phyloP scores from a whole-genome alignment of 208 protist genomes.

The Vickermania spadyakhi region DNA sequence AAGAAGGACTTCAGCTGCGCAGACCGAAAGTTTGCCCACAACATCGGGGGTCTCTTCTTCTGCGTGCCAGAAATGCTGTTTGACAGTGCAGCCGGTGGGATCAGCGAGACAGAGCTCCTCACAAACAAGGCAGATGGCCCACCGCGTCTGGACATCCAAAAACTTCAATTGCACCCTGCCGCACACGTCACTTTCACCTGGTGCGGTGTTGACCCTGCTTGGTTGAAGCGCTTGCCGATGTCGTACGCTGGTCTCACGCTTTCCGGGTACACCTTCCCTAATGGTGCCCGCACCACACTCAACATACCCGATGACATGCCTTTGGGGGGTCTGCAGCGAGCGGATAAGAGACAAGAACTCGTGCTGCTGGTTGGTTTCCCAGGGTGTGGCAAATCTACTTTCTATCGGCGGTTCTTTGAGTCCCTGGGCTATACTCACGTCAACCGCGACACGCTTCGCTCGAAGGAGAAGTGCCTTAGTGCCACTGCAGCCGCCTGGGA shows the following conservation, averaged over 20 bases:
- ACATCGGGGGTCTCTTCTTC: conserved; percentile 67
- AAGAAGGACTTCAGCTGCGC: conserved; percentile 90
- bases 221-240: conserved; percentile 26
- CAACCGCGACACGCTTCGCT: conserved; percentile 74
- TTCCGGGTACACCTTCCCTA: conserved; percentile 4
- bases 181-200: conserved; percentile 16
- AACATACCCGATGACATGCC: no score
- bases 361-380: conserved; percentile 82
- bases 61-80: conserved; percentile 90
- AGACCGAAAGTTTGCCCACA: conserved; percentile 87
- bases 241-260: conserved; percentile 28
- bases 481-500: conserved; percentile 26
- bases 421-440: conserved; percentile 71
- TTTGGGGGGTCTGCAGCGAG: neutral
- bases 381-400: conserved; percentile 87
- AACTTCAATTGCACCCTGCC: no score
- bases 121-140: neutral
- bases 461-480: conserved; percentile 50
- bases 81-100: conserved; percentile 3
- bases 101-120: conserved; percentile 1
- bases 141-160: no score
- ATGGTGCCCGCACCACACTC: neutral
- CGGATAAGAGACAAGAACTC: conserved; percentile 44
- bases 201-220: conserved; percentile 39
- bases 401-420: conserved; percentile 70